Conservation (phyloP, 169 alveolate species). For the Plasmodium fragile region DNA sequence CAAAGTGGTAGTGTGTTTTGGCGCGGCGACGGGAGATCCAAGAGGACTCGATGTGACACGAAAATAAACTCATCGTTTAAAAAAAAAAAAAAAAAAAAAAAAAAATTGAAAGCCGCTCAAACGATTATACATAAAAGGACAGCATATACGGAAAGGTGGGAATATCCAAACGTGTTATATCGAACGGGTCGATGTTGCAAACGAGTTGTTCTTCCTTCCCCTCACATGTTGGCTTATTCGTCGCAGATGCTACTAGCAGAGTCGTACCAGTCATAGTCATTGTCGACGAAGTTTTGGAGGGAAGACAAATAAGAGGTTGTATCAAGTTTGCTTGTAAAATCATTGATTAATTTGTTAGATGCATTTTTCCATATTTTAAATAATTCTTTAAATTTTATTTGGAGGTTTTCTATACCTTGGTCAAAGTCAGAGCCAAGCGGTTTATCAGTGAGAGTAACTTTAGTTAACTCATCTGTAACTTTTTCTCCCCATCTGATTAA, state of each 20-base stretch:
- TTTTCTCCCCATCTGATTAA: constrained; percentile 90
- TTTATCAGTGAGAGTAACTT: constrained; percentile 91
- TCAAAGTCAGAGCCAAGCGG: constrained; percentile 80
- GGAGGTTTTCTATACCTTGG: constrained; percentile 74
- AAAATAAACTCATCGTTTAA: background rate
- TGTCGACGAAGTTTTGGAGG: constrained; percentile 35
- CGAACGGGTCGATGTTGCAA: background rate
- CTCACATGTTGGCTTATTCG: constrained; percentile 37
- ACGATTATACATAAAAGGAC: background rate
- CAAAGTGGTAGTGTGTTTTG: background rate
- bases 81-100: constrained; percentile 6
- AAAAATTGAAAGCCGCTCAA: background rate
- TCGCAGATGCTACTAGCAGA: constrained; percentile 50
- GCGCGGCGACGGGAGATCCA: background rate
- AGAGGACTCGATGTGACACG: background rate
- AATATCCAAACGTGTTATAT: background rate
- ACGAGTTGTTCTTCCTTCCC: background rate
- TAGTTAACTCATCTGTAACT: constrained; percentile 89
- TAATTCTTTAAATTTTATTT: constrained; percentile 65
- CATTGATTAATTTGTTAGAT: constrained; percentile 65
- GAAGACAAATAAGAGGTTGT: constrained; percentile 57
- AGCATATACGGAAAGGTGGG: background rate
- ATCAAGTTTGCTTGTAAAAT: constrained; percentile 71
- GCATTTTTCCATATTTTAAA: constrained; percentile 77
- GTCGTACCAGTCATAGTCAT: constrained; percentile 33